Percentiles rank a stretch among this genome's conserved stretches.
phyloP scores from a whole-genome alignment of 192 early-diverging fungal species.

The Gorgonomyces haynaldii region DNA sequence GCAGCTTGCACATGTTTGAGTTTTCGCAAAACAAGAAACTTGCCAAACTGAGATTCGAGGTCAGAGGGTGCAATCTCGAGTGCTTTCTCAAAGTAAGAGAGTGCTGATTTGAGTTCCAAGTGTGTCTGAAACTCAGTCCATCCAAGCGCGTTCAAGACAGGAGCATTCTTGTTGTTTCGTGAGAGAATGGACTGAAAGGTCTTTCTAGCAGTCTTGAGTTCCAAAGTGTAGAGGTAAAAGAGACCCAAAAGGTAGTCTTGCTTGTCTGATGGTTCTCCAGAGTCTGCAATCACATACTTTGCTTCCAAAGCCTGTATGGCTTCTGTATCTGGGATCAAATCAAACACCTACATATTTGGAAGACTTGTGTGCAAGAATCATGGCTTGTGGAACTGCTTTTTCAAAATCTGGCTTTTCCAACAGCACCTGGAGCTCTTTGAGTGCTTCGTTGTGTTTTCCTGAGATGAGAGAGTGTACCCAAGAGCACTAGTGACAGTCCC shows the following conservation, averaged over 20 bases:
- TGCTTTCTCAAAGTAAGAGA: conserved; percentile 41
- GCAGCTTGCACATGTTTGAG: conserved; percentile 23
- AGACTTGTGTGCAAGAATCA: conserved; percentile 37
- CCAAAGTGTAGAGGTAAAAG: conserved; percentile 24
- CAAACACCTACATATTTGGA: conserved; percentile 31
- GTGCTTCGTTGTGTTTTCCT: conserved; percentile 27
- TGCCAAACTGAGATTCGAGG: conserved; percentile 21
- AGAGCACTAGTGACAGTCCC: conserved; percentile 17
- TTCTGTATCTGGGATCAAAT: conserved; percentile 26
- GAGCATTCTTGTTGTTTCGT: conserved; percentile 10
- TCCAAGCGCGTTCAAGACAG: conserved; percentile 22
- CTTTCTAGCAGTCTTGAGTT: conserved; percentile 16
- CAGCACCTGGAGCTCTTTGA: conserved; percentile 28
- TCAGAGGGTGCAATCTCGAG: conserved; percentile 30
- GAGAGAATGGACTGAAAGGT: conserved; percentile 16
- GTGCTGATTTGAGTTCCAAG: conserved; percentile 11
- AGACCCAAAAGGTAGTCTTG: conserved; percentile 20
- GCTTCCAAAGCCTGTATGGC: conserved; percentile 38
- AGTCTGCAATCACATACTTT: conserved; percentile 27
- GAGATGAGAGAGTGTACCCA: conserved; percentile 12
- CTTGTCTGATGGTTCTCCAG: conserved; percentile 10
- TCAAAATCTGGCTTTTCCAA: conserved; percentile 39
- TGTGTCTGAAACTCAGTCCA: conserved; percentile 32
- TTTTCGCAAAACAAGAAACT: conserved; percentile 14
- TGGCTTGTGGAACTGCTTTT: conserved; percentile 24